Evolutionary conservation across 2,329 filamentous ascomycete species (phyloP).

Genomic region (Paraphaeosphaeria sporulosa): DNA sequence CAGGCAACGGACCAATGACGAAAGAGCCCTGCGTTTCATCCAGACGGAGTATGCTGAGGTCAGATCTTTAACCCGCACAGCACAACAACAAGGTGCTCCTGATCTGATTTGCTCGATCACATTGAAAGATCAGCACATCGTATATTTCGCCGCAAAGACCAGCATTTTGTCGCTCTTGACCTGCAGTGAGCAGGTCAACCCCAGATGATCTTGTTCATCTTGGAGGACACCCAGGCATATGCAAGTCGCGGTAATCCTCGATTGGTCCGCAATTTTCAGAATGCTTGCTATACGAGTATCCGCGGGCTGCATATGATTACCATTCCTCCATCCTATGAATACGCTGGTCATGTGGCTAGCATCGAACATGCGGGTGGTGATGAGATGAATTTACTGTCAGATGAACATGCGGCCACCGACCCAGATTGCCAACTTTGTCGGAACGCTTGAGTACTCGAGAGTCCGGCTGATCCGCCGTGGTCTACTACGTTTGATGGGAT

Average conservation of each 20-base stretch:
- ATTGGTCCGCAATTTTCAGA: neutral
- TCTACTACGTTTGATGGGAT: neutral
- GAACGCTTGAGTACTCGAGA: neutral
- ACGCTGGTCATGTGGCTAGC: neutral
- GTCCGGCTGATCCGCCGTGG: neutral
- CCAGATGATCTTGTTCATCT: neutral
- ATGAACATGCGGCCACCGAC: neutral
- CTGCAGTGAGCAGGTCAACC: no score
- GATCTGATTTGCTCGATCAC: constrained; percentile 14
- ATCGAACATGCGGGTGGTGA: neutral
- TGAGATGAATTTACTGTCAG: neutral
- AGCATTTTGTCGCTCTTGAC: neutral
- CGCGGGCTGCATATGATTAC: neutral
- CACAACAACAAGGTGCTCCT: constrained; percentile 4
- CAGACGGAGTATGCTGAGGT: constrained; percentile 22
- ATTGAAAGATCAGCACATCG: constrained; percentile 1
- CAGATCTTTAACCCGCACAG: constrained; percentile 30
- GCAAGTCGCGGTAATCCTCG: neutral
- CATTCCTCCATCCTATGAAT: neutral
- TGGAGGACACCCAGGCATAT: neutral
- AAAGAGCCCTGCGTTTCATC: constrained; percentile 34
- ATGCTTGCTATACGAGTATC: neutral
- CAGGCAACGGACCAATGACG: constrained; percentile 28
- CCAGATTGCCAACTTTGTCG: constrained; percentile 1
- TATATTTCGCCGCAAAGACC: neutral